phyloP scores from a whole-genome alignment of 2,329 filamentous ascomycete species.

The Sporothrix humicola region DNA sequence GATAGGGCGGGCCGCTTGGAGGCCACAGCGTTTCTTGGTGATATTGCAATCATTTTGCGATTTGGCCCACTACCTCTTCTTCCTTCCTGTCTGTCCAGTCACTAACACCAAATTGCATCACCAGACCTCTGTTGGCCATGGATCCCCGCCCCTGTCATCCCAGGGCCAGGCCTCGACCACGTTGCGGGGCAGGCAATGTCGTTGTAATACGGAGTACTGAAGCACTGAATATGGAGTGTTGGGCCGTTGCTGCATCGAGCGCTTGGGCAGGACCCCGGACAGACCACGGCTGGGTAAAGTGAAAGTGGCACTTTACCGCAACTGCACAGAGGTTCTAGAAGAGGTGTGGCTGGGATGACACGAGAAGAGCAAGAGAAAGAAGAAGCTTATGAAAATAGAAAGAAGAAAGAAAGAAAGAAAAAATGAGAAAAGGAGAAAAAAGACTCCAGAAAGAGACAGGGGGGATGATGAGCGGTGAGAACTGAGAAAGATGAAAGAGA shows the following conservation, averaged over 20 bases:
- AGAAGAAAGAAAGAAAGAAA: background rate
- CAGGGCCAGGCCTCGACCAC: constrained; percentile 14
- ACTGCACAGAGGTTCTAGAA: constrained; percentile 15
- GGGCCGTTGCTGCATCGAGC: background rate
- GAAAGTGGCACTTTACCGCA: background rate
- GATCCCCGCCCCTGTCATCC: background rate
- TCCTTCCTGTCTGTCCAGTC: background rate
- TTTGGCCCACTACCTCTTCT: background rate
- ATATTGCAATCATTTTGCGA: background rate
- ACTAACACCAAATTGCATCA: constrained; percentile 16
- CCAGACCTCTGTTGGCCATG: constrained; percentile 8
- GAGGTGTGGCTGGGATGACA: background rate
- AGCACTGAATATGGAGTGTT: background rate
- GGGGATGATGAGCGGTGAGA: constrained; percentile 12
- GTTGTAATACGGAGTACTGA: background rate
- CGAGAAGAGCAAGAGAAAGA: background rate
- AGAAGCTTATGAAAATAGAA: background rate
- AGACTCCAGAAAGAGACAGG: background rate
- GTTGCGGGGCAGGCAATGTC: constrained; percentile 11
- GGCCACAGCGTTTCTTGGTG: background rate
- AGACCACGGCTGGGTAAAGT: background rate
- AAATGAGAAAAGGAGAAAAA: background rate
- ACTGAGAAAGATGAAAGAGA: background rate
- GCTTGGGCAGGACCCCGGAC: constrained; percentile 6
- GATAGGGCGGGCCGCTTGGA: background rate